Base-by-base conservation (phyloP, 345 rosid genomes). In the Eutrema japonicum region DNA sequence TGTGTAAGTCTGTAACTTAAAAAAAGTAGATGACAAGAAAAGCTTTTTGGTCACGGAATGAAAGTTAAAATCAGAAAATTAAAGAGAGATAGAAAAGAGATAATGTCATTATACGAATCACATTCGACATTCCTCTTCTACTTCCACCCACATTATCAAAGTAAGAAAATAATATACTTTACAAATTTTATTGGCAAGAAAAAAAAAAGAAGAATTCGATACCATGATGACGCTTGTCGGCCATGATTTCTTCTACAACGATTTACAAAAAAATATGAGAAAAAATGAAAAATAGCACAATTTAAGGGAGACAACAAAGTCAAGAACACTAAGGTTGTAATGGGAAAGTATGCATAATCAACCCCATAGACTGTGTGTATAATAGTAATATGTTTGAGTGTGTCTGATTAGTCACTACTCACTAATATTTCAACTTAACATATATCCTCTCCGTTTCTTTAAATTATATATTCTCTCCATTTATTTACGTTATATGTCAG, bases 161-260 rank as follows among this genome's bases (percentile, higher is more conserved):
- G 78, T 68, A 59, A 68, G 74, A 41, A 67, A 75, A 60, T 73
- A 66, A 74, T 74, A 66, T 74, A 66, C 72, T 74, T 60, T 42
- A 53, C 22, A 64, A 54, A 4, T 12, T 33, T 68, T 59, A 58
- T 60, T 36, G 38, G 56, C 78, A 68, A 50, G 26, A 59, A 49
- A 2, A 41, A n/a, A 9, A 48, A 16, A 30, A 43, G 3, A 11
- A 60, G 60, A 42, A 68, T 52, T 74, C 60, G 78, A 74, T 74
- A 68, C 73, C 57, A 68, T 75, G 64, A 75, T 75, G 74, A 61
- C 42, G 5, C 48, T 52, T 68, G 74, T 75, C 74, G 74, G 74
- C 74, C 79, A 75, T 61, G 74, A 35, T 68, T 61, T 52, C 41
- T 68, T 68, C 36, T n/a, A 30, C 63, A 75, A 36, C n/a, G 2